Base-by-base conservation (phyloP, 75 land plant genomes). In the Picea sitchensis region DNA sequence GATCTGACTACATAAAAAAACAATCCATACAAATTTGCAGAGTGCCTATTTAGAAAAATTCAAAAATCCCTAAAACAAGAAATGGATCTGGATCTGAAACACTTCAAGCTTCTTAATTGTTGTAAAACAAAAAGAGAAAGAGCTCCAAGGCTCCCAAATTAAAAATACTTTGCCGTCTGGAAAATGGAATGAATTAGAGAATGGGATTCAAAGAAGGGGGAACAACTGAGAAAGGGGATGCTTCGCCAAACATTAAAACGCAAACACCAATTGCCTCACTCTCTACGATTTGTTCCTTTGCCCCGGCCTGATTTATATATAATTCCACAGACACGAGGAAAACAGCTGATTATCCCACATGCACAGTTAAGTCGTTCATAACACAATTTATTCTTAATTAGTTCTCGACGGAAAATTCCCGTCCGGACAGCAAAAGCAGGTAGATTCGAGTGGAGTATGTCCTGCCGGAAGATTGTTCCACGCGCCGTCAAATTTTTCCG, bases 161-260 rank as follows among this genome's bases (percentile, higher is more conserved):
- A 73, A 75, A 75, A 75, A 58, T 58, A 20, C 30, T 30, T 14
- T 30, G 56, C 59, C 36, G 56, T 15, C 76, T 26, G 59, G 21
- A 75, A 34, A 73, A 73, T 18, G 21, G 0, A 51, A 75, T 17
- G 76, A 54, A 75, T 44, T 31, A 58, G 58, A 75, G 76, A 75
- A 75, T 1, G 76, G 76, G 76, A 75, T 56, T 3, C 59, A 75
- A 75, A 75, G 76, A 75, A 75, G 76, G 11, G 76, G 76, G 76
- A 56, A 26, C 21, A 20, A 58, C 76, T 51, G 76, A 75, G 74
- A 54, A 62, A 8, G 76, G 76, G 76, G 56, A 5, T 13, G 5
- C 60, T 75, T 30, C 36, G 6, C 14, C 1, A 14, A 47, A 18
- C 59, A 54, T 54, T 17, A 75, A 75, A 75, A 21, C 2, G 21